These are phyloP conservation scores for Macroventuria anomochaeta DNA, from an alignment of 2,329 filamentous ascomycete genomes.

Conservation along the genomic window DNA sequence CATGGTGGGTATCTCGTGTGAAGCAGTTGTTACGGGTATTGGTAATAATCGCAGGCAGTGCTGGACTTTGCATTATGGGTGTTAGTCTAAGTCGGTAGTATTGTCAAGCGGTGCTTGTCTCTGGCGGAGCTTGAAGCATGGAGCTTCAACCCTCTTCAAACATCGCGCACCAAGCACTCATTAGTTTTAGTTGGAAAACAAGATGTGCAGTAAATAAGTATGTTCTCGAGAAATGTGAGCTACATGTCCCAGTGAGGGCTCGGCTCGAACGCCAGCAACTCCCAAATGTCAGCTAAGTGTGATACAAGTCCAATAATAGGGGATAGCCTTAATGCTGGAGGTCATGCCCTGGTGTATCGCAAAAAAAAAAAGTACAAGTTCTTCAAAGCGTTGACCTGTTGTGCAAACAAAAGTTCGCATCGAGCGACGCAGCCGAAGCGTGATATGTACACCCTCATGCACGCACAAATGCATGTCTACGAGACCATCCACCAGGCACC, in stretches of 20 bases:
- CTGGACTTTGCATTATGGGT: no score
- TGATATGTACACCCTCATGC: neutral
- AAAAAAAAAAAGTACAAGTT: conserved; percentile 5
- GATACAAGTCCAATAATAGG: conserved; percentile 10
- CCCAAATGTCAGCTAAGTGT: conserved; percentile 12
- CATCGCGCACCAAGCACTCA: no score
- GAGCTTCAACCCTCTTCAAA: no score
- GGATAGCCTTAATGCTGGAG: neutral
- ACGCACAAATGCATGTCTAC: conserved; percentile 22
- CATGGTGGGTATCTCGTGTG: neutral
- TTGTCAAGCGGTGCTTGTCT: neutral
- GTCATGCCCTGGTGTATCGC: conserved; percentile 1
- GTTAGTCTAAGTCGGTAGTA: no score
- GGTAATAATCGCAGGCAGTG: neutral
- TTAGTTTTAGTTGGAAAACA: no score
- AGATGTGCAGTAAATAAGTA: neutral
- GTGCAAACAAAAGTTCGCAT: neutral
- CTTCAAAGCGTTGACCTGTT: neutral
- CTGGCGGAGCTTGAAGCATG: neutral
- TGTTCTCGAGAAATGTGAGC: conserved; percentile 4
- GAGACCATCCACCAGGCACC: conserved; percentile 63
- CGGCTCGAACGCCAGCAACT: conserved; percentile 10
- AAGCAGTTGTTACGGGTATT: neutral
- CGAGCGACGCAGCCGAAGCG: neutral
- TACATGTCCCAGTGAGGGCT: conserved; percentile 2